Conservation (phyloP, 1,139 yeast species). For the Taphrina wiesneri region DNA sequence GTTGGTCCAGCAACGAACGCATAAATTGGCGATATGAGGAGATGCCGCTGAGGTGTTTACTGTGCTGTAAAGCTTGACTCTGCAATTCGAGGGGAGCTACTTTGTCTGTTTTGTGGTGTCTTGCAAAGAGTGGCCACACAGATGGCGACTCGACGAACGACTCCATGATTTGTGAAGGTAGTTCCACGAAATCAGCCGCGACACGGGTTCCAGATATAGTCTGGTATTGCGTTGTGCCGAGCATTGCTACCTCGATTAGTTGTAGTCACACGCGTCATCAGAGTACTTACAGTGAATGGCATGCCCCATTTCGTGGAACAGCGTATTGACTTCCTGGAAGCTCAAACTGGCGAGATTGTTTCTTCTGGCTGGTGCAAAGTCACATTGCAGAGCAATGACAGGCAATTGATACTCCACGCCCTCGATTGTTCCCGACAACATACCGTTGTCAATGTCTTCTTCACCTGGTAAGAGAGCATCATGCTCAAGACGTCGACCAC, state of each 20-base stretch:
- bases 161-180: conserved; percentile 95
- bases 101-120: conserved; percentile 69
- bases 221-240: conserved; percentile 85
- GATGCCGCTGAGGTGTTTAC: conserved; percentile 60
- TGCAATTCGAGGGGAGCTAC: conserved; percentile 57
- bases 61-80: conserved; percentile 55
- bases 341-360: conserved; percentile 54
- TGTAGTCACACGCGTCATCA: not conserved
- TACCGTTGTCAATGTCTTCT: conserved; percentile 36
- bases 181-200: conserved; percentile 92
- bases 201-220: conserved; percentile 94
- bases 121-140: conserved; percentile 71
- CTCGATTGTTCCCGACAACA: conserved; percentile 38
- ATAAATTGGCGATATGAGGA: conserved; percentile 86
- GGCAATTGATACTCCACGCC: conserved; percentile 72
- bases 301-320: conserved; percentile 99
- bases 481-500: conserved; percentile 69
- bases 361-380: conserved; percentile 53
- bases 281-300: conserved; percentile 69
- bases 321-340: conserved; percentile 81
- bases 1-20: conserved; percentile 87
- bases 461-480: conserved; percentile 39
- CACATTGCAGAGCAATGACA: conserved; percentile 84
- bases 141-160: conserved; percentile 80
- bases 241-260: conserved; percentile 56